Evolutionary conservation across 345 rosid species (phyloP).

Genomic region (Salix brachista): DNA sequence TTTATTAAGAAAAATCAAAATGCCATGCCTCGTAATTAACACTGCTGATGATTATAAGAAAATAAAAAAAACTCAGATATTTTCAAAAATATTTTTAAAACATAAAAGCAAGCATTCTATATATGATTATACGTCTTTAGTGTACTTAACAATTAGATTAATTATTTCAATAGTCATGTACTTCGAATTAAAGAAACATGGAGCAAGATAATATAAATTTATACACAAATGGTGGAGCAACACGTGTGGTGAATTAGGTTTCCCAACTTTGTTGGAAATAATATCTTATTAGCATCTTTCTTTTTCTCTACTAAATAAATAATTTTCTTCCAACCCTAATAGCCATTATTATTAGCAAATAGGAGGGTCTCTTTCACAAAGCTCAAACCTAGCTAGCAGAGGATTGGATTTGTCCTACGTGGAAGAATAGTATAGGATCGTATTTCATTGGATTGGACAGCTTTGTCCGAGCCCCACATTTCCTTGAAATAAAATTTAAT

Average conservation of each 20-base stretch:
- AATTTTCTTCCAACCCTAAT: neutral
- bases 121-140: too few species aligned
- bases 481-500: neutral
- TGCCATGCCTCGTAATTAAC: neutral
- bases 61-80: too few species aligned
- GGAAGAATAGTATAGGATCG: neutral
- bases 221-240: neutral
- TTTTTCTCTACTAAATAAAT: neutral
- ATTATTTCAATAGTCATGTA: neutral
- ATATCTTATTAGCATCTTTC: neutral
- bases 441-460: neutral
- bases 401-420: neutral
- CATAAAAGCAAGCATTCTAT: too few species aligned
- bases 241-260: constrained; percentile 15
- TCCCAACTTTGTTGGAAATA: constrained; percentile 13
- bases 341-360: neutral
- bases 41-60: neutral
- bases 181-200: neutral
- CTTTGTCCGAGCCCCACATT: neutral
- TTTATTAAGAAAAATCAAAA: neutral
- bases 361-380: neutral
- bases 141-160: neutral
- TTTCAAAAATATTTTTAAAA: too few species aligned
- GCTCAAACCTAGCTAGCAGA: neutral
- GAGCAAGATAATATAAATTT: neutral